phyloP scores from a whole-genome alignment of 2,329 filamentous ascomycete species.

The Diplodia sapinea region DNA sequence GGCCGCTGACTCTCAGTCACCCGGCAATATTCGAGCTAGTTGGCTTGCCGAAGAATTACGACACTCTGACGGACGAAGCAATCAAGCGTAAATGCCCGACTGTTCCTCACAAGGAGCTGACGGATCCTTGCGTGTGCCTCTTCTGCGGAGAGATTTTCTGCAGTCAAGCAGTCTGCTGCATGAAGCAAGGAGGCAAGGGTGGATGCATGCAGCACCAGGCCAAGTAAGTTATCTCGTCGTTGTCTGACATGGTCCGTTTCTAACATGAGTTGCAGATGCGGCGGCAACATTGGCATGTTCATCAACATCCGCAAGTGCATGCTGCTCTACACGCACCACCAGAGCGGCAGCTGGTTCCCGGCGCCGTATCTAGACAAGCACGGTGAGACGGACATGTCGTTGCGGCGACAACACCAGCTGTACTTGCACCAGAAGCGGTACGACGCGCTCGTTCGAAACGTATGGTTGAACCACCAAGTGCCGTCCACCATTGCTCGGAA shows the following conservation, averaged over 20 bases:
- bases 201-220: slow-evolving; percentile 87
- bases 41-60: slow-evolving; percentile 88
- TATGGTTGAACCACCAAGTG: slow-evolving; percentile 86
- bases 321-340: slow-evolving; percentile 82
- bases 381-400: slow-evolving; percentile 90
- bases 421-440: slow-evolving; percentile 94
- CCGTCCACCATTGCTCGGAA: slow-evolving; percentile 88
- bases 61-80: slow-evolving; percentile 89
- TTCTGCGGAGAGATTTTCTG: slow-evolving; percentile 98
- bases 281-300: slow-evolving; percentile 88
- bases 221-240: slow-evolving; percentile 65
- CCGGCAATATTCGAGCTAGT: slow-evolving; percentile 94
- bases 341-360: slow-evolving; percentile 80
- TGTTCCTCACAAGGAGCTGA: slow-evolving; percentile 81
- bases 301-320: slow-evolving; percentile 97
- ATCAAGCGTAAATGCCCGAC: slow-evolving; percentile 83
- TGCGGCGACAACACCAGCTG: slow-evolving; percentile 82
- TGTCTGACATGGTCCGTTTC: neutral
- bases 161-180: slow-evolving; percentile 90
- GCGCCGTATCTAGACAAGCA: slow-evolving; percentile 96
- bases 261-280: slow-evolving; percentile 66
- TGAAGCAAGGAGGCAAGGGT: slow-evolving; percentile 63
- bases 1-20: slow-evolving; percentile 67
- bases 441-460: slow-evolving; percentile 81
- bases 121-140: slow-evolving; percentile 88